These are phyloP conservation scores for Fusarium lyarnte DNA, from an alignment of 2,329 filamentous ascomycete genomes.

Conservation along the genomic window DNA sequence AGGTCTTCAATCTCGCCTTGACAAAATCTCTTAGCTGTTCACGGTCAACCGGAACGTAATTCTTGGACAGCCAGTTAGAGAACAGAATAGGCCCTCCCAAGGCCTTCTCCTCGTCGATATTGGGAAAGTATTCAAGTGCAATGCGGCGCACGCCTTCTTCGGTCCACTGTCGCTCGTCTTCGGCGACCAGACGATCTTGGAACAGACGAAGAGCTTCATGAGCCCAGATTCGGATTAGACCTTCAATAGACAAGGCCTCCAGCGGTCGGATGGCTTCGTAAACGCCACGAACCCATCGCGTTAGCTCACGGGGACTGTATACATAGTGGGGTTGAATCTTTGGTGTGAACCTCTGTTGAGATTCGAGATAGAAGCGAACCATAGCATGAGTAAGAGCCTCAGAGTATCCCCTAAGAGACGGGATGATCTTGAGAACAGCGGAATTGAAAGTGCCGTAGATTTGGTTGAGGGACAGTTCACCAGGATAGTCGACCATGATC, in stretches of 20 bases:
- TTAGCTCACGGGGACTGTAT: constrained; percentile 98
- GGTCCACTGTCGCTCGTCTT: constrained; percentile 96
- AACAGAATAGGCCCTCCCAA: constrained; percentile 94
- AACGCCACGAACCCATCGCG: constrained; percentile 95
- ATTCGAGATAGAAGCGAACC: constrained; percentile 96
- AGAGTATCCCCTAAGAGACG: constrained; percentile 91
- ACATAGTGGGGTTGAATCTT: constrained; percentile 99
- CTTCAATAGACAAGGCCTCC: constrained; percentile 87
- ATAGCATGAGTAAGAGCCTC: constrained; percentile 96
- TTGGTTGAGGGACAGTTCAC: constrained; percentile 91
- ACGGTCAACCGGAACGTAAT: constrained; percentile 96
- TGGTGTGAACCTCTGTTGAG: constrained; percentile 92
- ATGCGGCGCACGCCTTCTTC: constrained; percentile 87
- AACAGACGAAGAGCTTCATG: constrained; percentile 96
- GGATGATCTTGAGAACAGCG: constrained; percentile 95
- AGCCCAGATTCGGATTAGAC: constrained; percentile 95
- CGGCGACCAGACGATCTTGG: constrained; percentile 94
- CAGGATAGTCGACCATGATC: constrained; percentile 99
- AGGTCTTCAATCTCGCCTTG: constrained; percentile 95
- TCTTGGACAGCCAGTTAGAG: constrained; percentile 99
- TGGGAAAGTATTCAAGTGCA: constrained; percentile 91
- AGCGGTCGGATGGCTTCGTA: constrained; percentile 97
- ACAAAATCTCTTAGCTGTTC: constrained; percentile 97
- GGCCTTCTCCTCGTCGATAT: constrained; percentile 89
- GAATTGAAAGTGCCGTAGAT: constrained; percentile 99